Conservation (phyloP, 441 rosid species). For the Pelargonium hybrid region DNA sequence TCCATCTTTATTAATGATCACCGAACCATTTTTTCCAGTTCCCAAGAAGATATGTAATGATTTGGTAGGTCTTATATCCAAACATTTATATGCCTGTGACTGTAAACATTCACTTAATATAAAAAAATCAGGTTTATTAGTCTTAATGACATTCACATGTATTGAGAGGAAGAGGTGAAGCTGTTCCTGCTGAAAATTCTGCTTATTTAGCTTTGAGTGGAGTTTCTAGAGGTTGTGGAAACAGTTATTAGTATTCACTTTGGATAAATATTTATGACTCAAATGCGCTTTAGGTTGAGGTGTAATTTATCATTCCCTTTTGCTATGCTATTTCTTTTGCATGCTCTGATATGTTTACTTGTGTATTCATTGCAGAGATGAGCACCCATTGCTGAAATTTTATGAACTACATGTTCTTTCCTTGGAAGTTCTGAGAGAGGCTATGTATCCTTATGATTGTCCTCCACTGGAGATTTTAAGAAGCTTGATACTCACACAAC, state of each 20-base stretch:
- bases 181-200: background rate
- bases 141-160: background rate
- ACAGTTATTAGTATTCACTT: background rate
- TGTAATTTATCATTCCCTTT: slow-evolving; percentile 6
- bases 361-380: slow-evolving; percentile 40
- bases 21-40: background rate
- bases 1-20: background rate
- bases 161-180: background rate
- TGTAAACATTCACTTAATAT: background rate
- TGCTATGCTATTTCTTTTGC: slow-evolving; percentile 10
- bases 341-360: slow-evolving; percentile 19
- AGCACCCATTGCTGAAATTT: slow-evolving; percentile 32
- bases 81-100: background rate
- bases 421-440: slow-evolving; percentile 64
- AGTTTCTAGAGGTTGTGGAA: background rate
- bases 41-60: background rate
- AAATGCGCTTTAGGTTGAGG: slow-evolving; percentile 1
- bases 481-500: background rate
- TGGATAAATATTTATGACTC: background rate
- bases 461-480: slow-evolving; percentile 3
- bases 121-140: background rate
- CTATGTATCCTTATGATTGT: slow-evolving; percentile 51
- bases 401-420: slow-evolving; percentile 59
- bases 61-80: background rate
- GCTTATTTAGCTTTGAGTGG: background rate